phyloP scores from a whole-genome alignment of 108 stramenopile species.

The Schizochytrium sp. region DNA sequence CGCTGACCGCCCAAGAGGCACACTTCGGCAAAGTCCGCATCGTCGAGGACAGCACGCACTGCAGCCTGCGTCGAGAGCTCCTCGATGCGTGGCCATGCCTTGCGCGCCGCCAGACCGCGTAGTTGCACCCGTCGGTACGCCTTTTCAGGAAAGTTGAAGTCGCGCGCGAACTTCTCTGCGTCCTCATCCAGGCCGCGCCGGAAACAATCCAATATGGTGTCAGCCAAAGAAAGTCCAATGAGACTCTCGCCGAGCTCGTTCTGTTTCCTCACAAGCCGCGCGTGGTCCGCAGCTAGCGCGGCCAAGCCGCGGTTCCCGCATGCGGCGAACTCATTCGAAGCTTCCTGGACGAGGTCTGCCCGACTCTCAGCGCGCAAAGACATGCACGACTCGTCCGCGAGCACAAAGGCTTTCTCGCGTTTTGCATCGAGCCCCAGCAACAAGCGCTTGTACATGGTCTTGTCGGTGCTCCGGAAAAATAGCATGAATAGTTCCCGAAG shows the following conservation, averaged over 20 bases:
- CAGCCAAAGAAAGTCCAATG: neutral
- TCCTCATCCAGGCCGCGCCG: neutral
- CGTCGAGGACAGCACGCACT: neutral
- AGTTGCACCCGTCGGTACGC: neutral
- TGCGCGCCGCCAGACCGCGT: slow-evolving; percentile 11
- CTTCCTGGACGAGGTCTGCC: neutral
- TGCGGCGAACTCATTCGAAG: neutral
- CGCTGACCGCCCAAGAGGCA: neutral
- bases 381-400: neutral
- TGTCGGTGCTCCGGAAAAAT: neutral
- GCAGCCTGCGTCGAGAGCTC: neutral
- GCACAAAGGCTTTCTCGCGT: neutral
- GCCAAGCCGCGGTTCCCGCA: neutral
- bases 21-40: slow-evolving; percentile 3
- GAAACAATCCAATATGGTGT: neutral
- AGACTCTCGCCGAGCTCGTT: slow-evolving; percentile 12
- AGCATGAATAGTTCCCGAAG: neutral
- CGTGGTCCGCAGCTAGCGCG: neutral
- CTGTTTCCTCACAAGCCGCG: neutral
- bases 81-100: neutral
- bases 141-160: neutral
- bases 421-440: neutral
- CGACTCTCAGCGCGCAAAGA: neutral
- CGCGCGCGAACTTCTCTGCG: neutral
- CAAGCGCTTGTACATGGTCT: neutral